phyloP scores from a whole-genome alignment of 2,329 filamentous ascomycete genomes.

The Cadophora gregata region DNA sequence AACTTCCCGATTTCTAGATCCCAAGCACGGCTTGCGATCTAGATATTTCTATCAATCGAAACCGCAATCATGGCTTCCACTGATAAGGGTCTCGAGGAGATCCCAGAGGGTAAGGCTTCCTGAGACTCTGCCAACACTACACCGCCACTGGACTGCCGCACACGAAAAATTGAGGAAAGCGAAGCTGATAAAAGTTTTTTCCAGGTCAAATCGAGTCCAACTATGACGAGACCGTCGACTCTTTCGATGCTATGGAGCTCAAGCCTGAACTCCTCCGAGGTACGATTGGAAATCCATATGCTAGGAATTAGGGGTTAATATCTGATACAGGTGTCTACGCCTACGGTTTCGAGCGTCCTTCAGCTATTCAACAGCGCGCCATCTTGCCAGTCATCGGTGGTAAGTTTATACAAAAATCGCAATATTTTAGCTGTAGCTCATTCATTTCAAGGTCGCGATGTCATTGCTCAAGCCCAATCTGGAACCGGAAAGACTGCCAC shows the following conservation, averaged over 20 bases:
- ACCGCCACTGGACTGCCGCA: conserved; percentile 34
- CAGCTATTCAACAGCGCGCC: conserved; percentile 99
- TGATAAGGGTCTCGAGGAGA: conserved; percentile 97
- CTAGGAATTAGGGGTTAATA: conserved; percentile 33
- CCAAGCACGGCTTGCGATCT: conserved; percentile 81
- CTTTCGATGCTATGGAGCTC: conserved; percentile 97
- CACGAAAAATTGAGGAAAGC: conserved; percentile 21
- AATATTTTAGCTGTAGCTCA: conserved; percentile 30
- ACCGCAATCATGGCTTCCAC: conserved; percentile 94
- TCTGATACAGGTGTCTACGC: conserved; percentile 78
- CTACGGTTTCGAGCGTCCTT: conserved; percentile 99
- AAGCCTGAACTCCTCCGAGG: conserved; percentile 96
- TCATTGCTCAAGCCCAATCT: conserved; percentile 99
- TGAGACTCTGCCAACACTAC: conserved; percentile 31
- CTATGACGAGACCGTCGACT: conserved; percentile 99
- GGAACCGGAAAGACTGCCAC: conserved; percentile 99
- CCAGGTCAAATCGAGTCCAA: conserved; percentile 99
- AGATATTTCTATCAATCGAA: conserved; percentile 54
- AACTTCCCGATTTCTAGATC: conserved; percentile 62
- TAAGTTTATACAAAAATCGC: conserved; percentile 53
- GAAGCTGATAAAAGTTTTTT: conserved; percentile 36
- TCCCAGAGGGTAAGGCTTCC: conserved; percentile 80
- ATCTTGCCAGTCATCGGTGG: conserved; percentile 99
- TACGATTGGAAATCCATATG: conserved; percentile 51
- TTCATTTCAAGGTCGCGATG: conserved; percentile 77